These are phyloP conservation scores for Mitragyna speciosa DNA, from an alignment of 257 asterid species.

Conservation along the genomic window DNA sequence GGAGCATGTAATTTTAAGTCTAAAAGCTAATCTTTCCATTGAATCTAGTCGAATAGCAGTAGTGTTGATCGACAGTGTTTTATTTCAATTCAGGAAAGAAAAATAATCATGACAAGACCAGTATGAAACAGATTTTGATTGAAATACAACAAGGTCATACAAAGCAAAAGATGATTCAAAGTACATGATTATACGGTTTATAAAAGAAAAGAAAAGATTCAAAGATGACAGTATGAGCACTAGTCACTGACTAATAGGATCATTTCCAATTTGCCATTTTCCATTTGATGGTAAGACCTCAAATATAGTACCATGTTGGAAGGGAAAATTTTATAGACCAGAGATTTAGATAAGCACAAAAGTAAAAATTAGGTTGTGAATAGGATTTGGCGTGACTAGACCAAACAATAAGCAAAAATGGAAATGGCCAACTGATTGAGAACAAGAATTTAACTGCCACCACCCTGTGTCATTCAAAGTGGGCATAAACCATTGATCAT, in stretches of 20 bases:
- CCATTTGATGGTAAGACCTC: slow-evolving; percentile 6
- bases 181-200: no score
- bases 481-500: neutral
- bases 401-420: neutral
- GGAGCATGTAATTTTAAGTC: neutral
- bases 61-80: neutral
- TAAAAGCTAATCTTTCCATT: neutral
- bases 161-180: no score
- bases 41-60: slow-evolving; percentile 3
- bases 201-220: neutral
- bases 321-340: neutral
- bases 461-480: neutral
- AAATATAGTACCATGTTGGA: neutral
- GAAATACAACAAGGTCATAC: neutral
- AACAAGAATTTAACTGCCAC: slow-evolving; percentile 10
- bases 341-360: neutral
- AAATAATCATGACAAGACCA: neutral
- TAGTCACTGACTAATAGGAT: slow-evolving; percentile 1
- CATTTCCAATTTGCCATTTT: neutral
- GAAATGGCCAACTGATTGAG: slow-evolving; percentile 18
- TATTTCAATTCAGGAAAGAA: neutral
- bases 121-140: neutral
- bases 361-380: neutral
- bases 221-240: neutral
- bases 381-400: slow-evolving; percentile 18